Evolutionary conservation across 345 rosid species (phyloP), one percentile per base, ranked within the genome.

Genomic region (Eucalyptus paniculata): DNA sequence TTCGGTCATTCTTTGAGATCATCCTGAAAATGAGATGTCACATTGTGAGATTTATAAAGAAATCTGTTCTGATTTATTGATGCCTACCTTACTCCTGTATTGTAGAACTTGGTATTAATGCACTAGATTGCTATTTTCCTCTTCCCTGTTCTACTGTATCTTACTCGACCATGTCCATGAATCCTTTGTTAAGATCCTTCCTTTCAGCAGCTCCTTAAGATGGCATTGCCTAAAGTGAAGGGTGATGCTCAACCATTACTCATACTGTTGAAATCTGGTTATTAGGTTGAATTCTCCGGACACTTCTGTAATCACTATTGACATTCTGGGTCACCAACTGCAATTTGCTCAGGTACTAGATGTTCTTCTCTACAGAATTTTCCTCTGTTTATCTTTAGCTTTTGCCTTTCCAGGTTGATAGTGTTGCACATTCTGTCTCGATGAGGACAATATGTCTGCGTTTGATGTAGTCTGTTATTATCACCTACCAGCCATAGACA

Each of bases 241-340:
- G 65, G 72, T 54, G 16, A 50, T n/a, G 60, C 65, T 18, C 49
- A 18, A 54, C 67, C 88, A 50, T n/a, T 87, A 37, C 67, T 87
- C 0, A 77, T 37, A 77, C 83, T 15, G 12, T 50, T 86, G 40
- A 47, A 86, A 47, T 86, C 4, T 86, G 87, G 1, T 86, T 86
- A 42, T 60, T 90, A 97, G 98, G 95, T 93, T 96, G 88, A 97
- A 97, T 92, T 94, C 97, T 91, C 99, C 99, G 26, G 95, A 94
- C 91, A 96, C 97, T 7, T 94, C 95, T 60, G 92, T 93, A 23
- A 92, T 97, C 51, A 87, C 92, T 86, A 89, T 97, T 89, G 99
- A 97, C 91, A 94, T 94, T 77, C 82, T 96, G 91, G 96, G 99
- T 50, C 95, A 97, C 90, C 93, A 95, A 86, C 91, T 97, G 50